These are phyloP conservation scores for Musa beccarii DNA, from an alignment of 176 grass and related monocot species.

Conservation along the genomic window DNA sequence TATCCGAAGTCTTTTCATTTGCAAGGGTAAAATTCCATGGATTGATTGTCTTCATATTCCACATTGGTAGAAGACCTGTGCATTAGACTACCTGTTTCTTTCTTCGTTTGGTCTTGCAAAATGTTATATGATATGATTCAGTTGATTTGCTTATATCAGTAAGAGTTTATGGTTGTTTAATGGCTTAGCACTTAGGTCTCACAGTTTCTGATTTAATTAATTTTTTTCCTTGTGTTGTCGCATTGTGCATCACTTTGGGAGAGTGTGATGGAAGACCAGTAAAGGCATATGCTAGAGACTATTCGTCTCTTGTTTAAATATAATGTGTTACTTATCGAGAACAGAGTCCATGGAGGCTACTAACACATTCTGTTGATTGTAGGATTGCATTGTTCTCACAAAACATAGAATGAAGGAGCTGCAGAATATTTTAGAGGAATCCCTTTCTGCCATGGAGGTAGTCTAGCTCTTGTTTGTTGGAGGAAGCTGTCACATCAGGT, in stretches of 20 bases:
- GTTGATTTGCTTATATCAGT: background rate
- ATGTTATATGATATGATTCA: too few relatives aligned
- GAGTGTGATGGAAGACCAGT: background rate
- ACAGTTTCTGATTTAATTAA: too few relatives aligned
- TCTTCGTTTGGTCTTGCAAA: background rate
- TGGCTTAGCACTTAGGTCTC: too few relatives aligned
- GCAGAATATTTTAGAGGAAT: conserved; percentile 42
- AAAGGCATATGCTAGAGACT: background rate
- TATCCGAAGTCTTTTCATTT: too few relatives aligned
- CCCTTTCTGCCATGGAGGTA: conserved; percentile 52
- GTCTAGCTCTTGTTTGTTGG: conserved; percentile 22
- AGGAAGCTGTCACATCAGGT: background rate
- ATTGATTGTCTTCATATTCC: too few relatives aligned
- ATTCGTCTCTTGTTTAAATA: background rate
- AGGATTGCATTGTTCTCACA: conserved; percentile 17
- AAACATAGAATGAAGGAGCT: conserved; percentile 45
- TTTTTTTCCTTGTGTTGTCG: too few relatives aligned
- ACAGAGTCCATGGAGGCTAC: background rate
- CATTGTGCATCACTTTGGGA: too few relatives aligned
- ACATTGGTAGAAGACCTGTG: too few relatives aligned
- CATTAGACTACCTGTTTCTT: background rate
- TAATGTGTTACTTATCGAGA: background rate
- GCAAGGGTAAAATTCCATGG: too few relatives aligned
- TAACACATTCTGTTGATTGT: background rate
- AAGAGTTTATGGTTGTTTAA: background rate